A percentile compares a stretch with the other conserved stretches of the same genome.
Evolutionary conservation across 768 basidiomycete species (phyloP).

Genomic region (Rhizopogon rudus): DNA sequence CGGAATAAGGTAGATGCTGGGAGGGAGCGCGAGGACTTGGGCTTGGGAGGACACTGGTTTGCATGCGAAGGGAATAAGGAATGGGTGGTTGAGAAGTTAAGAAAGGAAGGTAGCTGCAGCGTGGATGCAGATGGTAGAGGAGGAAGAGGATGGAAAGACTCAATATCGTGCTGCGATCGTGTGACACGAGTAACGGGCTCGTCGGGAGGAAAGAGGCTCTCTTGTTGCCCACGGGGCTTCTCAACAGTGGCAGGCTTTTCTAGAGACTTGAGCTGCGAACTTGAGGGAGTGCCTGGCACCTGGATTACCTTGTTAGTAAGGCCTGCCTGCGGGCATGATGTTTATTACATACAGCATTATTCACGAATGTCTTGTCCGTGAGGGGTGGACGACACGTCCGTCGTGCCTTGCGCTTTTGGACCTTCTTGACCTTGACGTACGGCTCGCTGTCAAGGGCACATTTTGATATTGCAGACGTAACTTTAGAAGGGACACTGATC

Average conservation of each 20-base stretch:
- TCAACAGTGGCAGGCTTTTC: not conserved
- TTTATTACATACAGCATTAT: constrained; percentile 23
- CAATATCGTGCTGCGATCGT: constrained; percentile 2
- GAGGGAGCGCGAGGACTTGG: constrained; percentile 6
- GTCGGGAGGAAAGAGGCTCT: constrained; percentile 2
- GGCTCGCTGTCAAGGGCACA: constrained; percentile 12
- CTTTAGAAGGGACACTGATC: constrained; percentile 24
- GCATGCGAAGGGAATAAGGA: constrained; percentile 10
- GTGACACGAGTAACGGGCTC: constrained; percentile 12
- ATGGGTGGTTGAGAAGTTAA: constrained; percentile 21
- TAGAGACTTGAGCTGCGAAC: not conserved
- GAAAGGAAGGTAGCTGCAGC: constrained; percentile 34
- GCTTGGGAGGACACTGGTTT: not conserved
- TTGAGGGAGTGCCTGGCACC: constrained; percentile 2
- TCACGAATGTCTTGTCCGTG: constrained; percentile 25
- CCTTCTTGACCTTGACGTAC: constrained; percentile 18
- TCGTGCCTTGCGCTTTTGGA: constrained; percentile 14
- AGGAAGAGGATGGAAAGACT: constrained; percentile 26
- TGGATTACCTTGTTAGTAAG: constrained; percentile 7
- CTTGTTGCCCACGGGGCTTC: not conserved
- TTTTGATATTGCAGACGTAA: constrained; percentile 23
- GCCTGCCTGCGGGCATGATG: constrained; percentile 3
- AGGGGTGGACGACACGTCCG: constrained; percentile 25
- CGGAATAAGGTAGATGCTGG: constrained; percentile 14
- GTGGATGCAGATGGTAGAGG: constrained; percentile 33